Evolutionary conservation across 768 basidiomycete genomes (phyloP), one percentile per base, ranked within the genome.

Genomic region (Mycena capillaripes): DNA sequence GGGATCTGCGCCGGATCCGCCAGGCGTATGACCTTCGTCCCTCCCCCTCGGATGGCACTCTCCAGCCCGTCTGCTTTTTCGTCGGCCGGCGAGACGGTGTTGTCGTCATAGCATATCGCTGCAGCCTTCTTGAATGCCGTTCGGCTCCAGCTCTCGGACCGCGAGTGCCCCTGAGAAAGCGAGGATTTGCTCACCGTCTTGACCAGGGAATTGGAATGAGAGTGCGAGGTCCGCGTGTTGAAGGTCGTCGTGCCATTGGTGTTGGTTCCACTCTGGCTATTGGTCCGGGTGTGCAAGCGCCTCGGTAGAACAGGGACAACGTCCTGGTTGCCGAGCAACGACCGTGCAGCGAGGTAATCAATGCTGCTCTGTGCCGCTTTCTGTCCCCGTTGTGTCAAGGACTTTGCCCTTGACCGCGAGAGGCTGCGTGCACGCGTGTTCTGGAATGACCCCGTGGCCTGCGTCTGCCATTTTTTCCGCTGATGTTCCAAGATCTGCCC

Each of bases 241-340:
- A 73, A 73, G 21, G 66, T 75, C 27, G 71, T 59, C 34, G 76
- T 74, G 38, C 70, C 77, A 21, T 79, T 74, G 25, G 72, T 70
- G 71, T 78, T 78, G 11, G 78, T 66, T 16, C 72, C 75, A 58
- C 67, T 66, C 59, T 77, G 75, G 69, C 77, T 79, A 55, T 61
- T 61, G 36, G 70, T 50, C 40, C 77, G 66, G 59, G 67, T 48
- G 56, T 74, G 67, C 52, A 67, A 34, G 68, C 75, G 57, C 52
- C 77, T 52, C 73, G 78, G 70, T 38, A 84, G 76, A 23, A 82
- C 81, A 0, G 92, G 90, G 34, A 89, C 84, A 23, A 87, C 76
- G 50, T 86, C 81, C 81, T 95, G 93, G 73, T 86, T 89, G 5
- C 93, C 93, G 1, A 94, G 83, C 42, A 91, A 84, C 0, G 93